Evolutionary conservation across 1,284 basidiomycete species (phyloP), one percentile per base, ranked within the genome.

Genomic region (Fistulinella staudtii): DNA sequence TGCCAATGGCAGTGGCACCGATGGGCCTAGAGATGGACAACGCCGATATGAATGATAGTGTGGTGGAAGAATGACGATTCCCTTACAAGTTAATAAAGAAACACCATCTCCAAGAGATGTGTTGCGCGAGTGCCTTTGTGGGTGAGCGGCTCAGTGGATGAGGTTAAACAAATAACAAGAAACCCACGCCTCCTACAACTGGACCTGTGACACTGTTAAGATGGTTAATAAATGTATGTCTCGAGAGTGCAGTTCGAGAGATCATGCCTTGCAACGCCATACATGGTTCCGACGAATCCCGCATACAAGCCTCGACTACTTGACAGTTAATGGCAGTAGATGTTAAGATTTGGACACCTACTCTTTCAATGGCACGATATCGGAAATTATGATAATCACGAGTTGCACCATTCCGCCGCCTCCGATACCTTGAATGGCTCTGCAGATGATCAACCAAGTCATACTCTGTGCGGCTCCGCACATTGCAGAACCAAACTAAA

Each of bases 401-500:
- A 80, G 64, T 50, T 75, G 76, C 8, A 87, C 71, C 47, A 88
- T 83, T 3, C 85, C 87, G 8, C 88, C 87, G 4, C 88, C 88
- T 21, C 89, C 89, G 25, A 91, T 77, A 13, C 89, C 90, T 60
- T 93, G 90, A 1, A 93, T 69, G 2, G 85, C 89, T 54, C 90
- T 77, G 38, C 75, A 79, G 1, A 85, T 71, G 35, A 88, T 80
- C 13, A 93, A 69, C 89, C 72, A 84, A 3, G 70, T 75, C 77
- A 91, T 85, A 49, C 54, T 81, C 59, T 93, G 82, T 0, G 90
- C 89, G 1, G 87, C 85, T 13, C 89, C 90, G 54, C 87, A 91
- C 46, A 93, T 64, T 0, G 85, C 88, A 2, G 86, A 89, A 5
- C 88, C 89, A 49, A 91, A 62, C 76, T 85, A 49, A 35, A 41